Evolutionary conservation across 176 grass and related monocot genomes (phyloP).

Genomic region (Thinopyrum elongatum): DNA sequence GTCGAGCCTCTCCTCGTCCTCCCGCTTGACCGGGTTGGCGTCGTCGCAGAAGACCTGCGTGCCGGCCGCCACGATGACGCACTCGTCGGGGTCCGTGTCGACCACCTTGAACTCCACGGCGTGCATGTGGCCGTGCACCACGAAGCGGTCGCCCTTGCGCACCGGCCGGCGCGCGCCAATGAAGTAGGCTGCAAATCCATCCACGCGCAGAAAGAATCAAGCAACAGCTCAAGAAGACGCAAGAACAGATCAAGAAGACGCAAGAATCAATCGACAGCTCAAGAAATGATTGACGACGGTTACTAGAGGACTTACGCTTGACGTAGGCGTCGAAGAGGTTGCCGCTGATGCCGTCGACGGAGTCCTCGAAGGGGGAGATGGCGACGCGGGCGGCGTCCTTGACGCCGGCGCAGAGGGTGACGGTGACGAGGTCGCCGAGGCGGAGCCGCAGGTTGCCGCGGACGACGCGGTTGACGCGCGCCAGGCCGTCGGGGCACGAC

Average conservation of each 20-base stretch:
- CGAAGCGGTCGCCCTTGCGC: conserved; percentile 46
- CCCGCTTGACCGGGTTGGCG: conserved; percentile 4
- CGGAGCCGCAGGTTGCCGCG: conserved; percentile 43
- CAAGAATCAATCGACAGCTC: too few relatives aligned
- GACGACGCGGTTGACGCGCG: conserved; percentile 46
- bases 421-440: conserved; percentile 45
- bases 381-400: neutral
- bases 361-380: conserved; percentile 33
- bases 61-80: conserved; percentile 19
- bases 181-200: conserved; percentile 49
- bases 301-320: conserved; percentile 18
- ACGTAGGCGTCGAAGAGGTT: conserved; percentile 40
- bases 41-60: conserved; percentile 14
- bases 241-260: too few relatives aligned
- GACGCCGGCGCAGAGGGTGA: neutral
- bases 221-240: too few relatives aligned
- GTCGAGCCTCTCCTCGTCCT: conserved; percentile 59
- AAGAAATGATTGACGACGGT: neutral
- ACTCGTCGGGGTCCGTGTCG: conserved; percentile 26
- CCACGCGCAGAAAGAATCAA: too few relatives aligned
- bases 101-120: conserved; percentile 54
- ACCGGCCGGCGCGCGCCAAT: conserved; percentile 10
- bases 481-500: conserved; percentile 25
- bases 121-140: conserved; percentile 41
- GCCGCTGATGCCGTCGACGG: conserved; percentile 32